Conservation (phyloP, 352 stramenopile genomes). For the Elongisporangium anandrum region DNA sequence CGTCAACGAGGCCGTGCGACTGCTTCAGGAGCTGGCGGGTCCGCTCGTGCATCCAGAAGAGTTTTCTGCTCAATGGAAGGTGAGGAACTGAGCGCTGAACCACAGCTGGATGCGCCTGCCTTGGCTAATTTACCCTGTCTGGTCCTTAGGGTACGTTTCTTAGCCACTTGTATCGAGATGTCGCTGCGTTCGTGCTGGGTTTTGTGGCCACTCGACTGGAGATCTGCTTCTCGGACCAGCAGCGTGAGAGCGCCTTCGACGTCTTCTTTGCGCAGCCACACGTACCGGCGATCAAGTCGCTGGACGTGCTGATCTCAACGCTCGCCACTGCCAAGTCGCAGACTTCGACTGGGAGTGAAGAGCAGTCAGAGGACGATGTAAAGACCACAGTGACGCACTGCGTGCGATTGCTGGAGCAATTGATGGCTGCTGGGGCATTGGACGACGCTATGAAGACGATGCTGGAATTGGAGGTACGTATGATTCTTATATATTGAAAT, state of each 20-base stretch:
- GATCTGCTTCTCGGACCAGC: conserved; percentile 32
- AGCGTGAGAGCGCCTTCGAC: conserved; percentile 45
- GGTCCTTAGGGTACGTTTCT: conserved; percentile 17
- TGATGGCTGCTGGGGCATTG: conserved; percentile 20
- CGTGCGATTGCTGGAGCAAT: conserved; percentile 35
- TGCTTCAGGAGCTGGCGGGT: conserved; percentile 29
- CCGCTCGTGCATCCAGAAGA: conserved; percentile 23
- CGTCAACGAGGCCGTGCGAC: conserved; percentile 15
- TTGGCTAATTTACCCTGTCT: not conserved
- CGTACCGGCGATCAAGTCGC: conserved; percentile 27
- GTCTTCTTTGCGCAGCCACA: conserved; percentile 42
- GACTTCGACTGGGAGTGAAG: not conserved
- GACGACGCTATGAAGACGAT: conserved; percentile 28
- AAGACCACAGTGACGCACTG: conserved; percentile 38
- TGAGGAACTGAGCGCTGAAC: conserved; percentile 5
- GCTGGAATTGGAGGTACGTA: conserved; percentile 25
- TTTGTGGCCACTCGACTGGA: conserved; percentile 56
- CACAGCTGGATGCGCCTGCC: not conserved
- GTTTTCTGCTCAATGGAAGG: conserved; percentile 45
- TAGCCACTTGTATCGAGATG: conserved; percentile 50
- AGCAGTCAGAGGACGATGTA: conserved; percentile 15
- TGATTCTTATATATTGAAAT: conserved; percentile 7
- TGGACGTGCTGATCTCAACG: conserved; percentile 27
- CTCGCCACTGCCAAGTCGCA: conserved; percentile 23
- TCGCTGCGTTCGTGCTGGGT: conserved; percentile 39